Evolutionary conservation across 495 filamentous ascomycete genomes (phyloP), one percentile per base, ranked within the genome.

Genomic region (Oleoguttula mirabilis): DNA sequence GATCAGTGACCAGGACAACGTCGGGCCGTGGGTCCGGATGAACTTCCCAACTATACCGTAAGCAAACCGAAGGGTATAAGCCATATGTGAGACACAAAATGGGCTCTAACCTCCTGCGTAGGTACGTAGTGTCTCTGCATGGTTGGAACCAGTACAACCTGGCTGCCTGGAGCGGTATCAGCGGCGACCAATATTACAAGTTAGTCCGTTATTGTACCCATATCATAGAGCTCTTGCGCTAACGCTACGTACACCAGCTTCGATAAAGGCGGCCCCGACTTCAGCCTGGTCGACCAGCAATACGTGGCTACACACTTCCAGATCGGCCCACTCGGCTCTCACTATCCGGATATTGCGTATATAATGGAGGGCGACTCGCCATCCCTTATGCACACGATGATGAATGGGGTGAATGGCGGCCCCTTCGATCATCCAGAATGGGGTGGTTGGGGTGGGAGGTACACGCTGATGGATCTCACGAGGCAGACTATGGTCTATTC

Each of bases 1-100:
- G 21, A 66, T 70, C 30, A 66, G 62, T 7, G 67, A 70, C 50
- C 69, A 70, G 47, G 69, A 72, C 43, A 62, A 72, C 41, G 66
- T 66, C 0, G 66, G 65, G 0, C 41, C 59, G 3, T 72, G 69
- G 69, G 66, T 70, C 35, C 63, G 67, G 1, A 43, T 55, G 19
- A 55, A 60, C 7, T 70, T 59, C 47, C 65, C 67, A 0, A 62
- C 65, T 24, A 45, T 70, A 19, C 66, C 66, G 48, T n/a, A n/a
- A n/a, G n/a, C n/a, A n/a, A n/a, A n/a, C n/a, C n/a, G n/a, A n/a
- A n/a, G n/a, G n/a, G n/a, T n/a, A n/a, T n/a, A n/a, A n/a, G n/a
- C n/a, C n/a, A n/a, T n/a, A n/a, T n/a, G n/a, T n/a, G n/a, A n/a
- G n/a, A n/a, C n/a, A n/a, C n/a, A n/a, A n/a, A n/a, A n/a, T n/a